These are phyloP conservation scores for Zopfochytrium polystomum DNA, from an alignment of 371 early-diverging fungal species.

Conservation along the genomic window DNA sequence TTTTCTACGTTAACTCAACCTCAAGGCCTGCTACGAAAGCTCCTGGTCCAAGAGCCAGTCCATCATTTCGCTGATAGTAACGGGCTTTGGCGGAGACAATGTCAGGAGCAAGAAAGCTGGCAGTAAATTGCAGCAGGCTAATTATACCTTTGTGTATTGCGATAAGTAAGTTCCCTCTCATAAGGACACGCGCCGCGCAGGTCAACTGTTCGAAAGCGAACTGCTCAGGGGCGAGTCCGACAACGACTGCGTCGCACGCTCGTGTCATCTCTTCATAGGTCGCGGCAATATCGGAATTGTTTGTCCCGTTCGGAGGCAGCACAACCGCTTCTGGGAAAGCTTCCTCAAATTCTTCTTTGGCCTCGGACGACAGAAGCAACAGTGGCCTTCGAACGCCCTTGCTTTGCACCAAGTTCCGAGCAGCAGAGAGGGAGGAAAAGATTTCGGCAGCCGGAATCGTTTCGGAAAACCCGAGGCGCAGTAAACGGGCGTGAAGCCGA, in stretches of 20 bases:
- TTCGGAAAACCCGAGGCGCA: slow-evolving; percentile 59
- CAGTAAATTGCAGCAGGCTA: no score
- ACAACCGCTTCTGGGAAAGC: background rate
- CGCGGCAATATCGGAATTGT: slow-evolving; percentile 32
- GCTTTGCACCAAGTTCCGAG: slow-evolving; percentile 57
- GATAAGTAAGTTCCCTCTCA: slow-evolving; percentile 51
- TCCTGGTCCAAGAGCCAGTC: slow-evolving; percentile 78
- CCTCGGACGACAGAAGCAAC: slow-evolving; percentile 69
- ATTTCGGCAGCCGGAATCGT: slow-evolving; percentile 63
- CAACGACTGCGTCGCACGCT: slow-evolving; percentile 56
- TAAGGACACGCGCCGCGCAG: slow-evolving; percentile 61
- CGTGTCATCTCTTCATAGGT: slow-evolving; percentile 45
- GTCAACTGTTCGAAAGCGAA: slow-evolving; percentile 71
- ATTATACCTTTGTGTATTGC: slow-evolving; percentile 82
- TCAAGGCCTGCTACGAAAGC: slow-evolving; percentile 82
- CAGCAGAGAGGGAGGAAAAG: slow-evolving; percentile 77
- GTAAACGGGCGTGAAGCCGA: slow-evolving; percentile 53
- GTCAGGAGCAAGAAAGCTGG: no score
- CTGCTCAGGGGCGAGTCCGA: slow-evolving; percentile 74
- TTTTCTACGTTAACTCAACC: no score
- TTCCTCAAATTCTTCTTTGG: slow-evolving; percentile 67
- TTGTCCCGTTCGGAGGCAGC: background rate
- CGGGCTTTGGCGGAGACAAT: no score
- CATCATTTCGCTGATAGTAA: slow-evolving; percentile 48
- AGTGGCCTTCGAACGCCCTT: slow-evolving; percentile 54